phyloP scores from a whole-genome alignment of 2,329 filamentous ascomycete genomes.

The Penicillium sp. region DNA sequence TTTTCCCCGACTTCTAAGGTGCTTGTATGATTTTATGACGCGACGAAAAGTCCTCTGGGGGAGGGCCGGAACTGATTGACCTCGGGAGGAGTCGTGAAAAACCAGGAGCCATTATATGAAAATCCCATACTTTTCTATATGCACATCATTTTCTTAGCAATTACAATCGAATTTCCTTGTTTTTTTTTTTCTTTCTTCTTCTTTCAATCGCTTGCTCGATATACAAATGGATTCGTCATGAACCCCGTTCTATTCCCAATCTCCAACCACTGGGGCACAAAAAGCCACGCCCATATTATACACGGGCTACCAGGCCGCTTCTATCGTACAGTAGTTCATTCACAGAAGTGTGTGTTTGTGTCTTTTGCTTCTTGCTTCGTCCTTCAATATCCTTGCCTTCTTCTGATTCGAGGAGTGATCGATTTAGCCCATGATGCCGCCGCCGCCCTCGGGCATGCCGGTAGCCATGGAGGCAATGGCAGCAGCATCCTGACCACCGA shows the following conservation, averaged over 20 bases:
- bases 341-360: slow-evolving; percentile 6
- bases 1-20: slow-evolving; percentile 65
- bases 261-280: slow-evolving; percentile 7
- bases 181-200: slow-evolving; percentile 11
- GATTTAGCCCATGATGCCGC: slow-evolving; percentile 6
- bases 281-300: slow-evolving; percentile 19
- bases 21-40: slow-evolving; percentile 27
- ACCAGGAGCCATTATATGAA: slow-evolving; percentile 14
- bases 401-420: background rate
- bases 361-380: slow-evolving; percentile 8
- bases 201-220: slow-evolving; percentile 11
- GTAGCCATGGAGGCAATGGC: slow-evolving; percentile 14
- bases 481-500: slow-evolving; percentile 23
- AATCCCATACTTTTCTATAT: slow-evolving; percentile 9
- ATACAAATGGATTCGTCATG: slow-evolving; percentile 9
- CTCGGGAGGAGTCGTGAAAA: slow-evolving; percentile 15
- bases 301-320: slow-evolving; percentile 18
- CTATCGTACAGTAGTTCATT: slow-evolving; percentile 18
- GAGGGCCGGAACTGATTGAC: slow-evolving; percentile 16
- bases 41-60: slow-evolving; percentile 22
- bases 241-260: slow-evolving; percentile 9
- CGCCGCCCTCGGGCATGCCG: slow-evolving; percentile 9
- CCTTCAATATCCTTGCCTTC: slow-evolving; percentile 1
- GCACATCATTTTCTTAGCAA: slow-evolving; percentile 17
- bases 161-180: slow-evolving; percentile 16